Evolutionary conservation across 306 rosid genomes (phyloP), one percentile per base, ranked within the genome.

Genomic region (Medicago lupulina): DNA sequence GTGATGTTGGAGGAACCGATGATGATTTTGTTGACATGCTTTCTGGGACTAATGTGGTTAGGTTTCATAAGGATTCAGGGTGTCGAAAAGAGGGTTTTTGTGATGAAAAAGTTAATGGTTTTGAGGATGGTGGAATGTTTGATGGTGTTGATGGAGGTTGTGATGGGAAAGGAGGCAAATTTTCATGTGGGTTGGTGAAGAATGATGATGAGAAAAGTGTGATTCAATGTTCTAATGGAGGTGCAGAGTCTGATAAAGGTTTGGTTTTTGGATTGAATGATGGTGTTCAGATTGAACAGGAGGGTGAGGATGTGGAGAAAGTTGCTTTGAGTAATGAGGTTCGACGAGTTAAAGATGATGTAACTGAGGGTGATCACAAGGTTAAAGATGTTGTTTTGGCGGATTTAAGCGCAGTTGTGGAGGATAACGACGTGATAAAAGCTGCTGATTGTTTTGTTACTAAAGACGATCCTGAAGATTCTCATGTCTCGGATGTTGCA

Each of bases 111-210:
- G 70, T 13, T 43, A 55, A 15, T 38, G 51, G 58, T 21, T 73
- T 71, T 64, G 89, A 72, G 78, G 79, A 5, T 3, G 79, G 72
- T 13, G 47, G 25, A 63, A 16, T 63, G 21, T 0, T 10, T 47
- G 84, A 51, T n/a, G 41, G 47, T 70, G 71, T 50, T 77, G 80
- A 67, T 63, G 77, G 79, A 39, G 82, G 39, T 17, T 23, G 70
- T 80, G 74, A 44, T 55, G 73, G 9, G 31, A 69, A 74, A 55
- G 60, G 6, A 2, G 72, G 71, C 11, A 14, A 14, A 16, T 58
- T 74, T 55, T 76, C 63, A 0, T 8, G 76, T 16, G 59, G 47
- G 64, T 11, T 40, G 67, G 75, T 18, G 69, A 63, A 51, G 80
- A 31, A 43, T 47, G 82, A 76, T 53, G 72, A 57, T 58, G 23